phyloP scores from a whole-genome alignment of 2,329 filamentous ascomycete genomes.

The Monilinia polystroma region DNA sequence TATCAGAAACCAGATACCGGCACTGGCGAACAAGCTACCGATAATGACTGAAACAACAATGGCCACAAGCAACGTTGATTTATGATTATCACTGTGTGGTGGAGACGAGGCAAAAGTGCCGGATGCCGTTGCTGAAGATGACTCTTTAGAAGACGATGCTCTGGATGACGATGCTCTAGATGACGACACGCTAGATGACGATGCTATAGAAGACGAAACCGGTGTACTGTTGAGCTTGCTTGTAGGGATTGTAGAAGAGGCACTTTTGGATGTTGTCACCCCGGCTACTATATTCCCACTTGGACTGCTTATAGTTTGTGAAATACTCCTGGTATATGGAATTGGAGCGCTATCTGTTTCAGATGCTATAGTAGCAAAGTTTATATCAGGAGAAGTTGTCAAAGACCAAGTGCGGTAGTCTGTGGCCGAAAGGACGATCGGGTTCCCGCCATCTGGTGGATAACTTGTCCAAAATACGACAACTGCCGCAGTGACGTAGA shows the following conservation, averaged over 20 bases:
- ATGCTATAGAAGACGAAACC: neutral
- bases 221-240: neutral
- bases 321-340: neutral
- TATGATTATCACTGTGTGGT: neutral
- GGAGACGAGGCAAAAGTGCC: too few species aligned
- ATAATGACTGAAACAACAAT: neutral
- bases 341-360: neutral
- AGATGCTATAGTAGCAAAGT: neutral
- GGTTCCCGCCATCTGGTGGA: neutral
- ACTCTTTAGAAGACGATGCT: neutral
- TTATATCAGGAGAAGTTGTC: neutral
- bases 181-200: too few species aligned
- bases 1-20: neutral
- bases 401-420: neutral
- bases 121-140: neutral
- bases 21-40: neutral
- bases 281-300: neutral
- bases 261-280: neutral
- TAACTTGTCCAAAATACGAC: constrained; percentile 6
- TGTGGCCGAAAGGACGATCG: neutral
- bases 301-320: neutral
- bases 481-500: neutral
- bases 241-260: neutral
- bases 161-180: too few species aligned
- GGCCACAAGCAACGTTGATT: neutral